Base-by-base conservation (phyloP, 495 filamentous ascomycete genomes). In the Penicillium soppii region DNA sequence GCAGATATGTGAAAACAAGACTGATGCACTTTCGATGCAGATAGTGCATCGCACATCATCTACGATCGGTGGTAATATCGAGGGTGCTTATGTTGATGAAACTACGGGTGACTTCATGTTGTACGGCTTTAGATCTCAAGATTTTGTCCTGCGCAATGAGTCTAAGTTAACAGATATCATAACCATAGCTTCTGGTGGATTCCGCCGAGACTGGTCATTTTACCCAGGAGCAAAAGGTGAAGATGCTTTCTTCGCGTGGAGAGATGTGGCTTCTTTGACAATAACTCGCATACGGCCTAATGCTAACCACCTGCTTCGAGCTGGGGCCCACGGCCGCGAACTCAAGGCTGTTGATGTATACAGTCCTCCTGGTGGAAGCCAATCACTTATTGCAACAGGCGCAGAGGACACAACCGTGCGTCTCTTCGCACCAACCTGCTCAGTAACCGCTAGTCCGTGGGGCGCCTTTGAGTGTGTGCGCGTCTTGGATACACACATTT, bases 351-450 rank as follows among this genome's bases (percentile, higher is more conserved):
- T 85, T 52, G 83, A 88, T n/a, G 61, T 84, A 6, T 77, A 69
- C 4, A 56, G 62, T 1, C 7, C 36, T 1, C 22, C 45, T 5
- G 33, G 50, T 16, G 60, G 52, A 5, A 26, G 15, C 22, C 50
- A 43, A 5, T 67, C 61, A 22, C 58, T 54, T 40, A 66, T 96
- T 32, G 92, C 89, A 1, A 97, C 92, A 0, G 94, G 88, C 0
- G 87, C 90, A 0, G 94, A 97, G 68, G 94, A 97, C 57, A 97
- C 95, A 0, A 73, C 80, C 1, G 86, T 97, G 51, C 81, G 88
- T 16, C 78, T 97, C 20, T 69, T 55, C 32, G 47, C 53, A 19
- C 57, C 58, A 22, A 63, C 46, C 6, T 42, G 41, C 3, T 35
- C 61, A n/a, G 35, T 53, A 5, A 52, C 12, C 10, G 36, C 58